These are phyloP conservation scores for Diaporthe velutina DNA, from an alignment of 2,329 filamentous ascomycete genomes.

Conservation along the genomic window DNA sequence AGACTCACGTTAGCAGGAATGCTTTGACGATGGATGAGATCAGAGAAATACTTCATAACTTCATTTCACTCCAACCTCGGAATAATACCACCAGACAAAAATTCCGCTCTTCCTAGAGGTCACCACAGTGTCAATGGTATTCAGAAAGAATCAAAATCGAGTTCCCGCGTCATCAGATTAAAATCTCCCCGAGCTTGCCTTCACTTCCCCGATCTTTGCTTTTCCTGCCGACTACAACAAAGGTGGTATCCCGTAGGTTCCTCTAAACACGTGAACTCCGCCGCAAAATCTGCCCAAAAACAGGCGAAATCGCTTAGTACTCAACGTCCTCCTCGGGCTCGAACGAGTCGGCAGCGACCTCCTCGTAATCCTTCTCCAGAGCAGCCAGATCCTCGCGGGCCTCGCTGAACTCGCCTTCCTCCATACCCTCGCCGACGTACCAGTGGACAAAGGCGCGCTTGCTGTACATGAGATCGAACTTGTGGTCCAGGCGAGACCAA, in stretches of 20 bases:
- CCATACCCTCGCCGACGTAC: slow-evolving; percentile 92
- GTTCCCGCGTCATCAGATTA: slow-evolving; percentile 24
- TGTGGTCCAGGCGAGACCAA: slow-evolving; percentile 79
- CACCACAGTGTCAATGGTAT: slow-evolving; percentile 29
- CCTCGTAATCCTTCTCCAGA: slow-evolving; percentile 88
- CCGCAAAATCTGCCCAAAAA: slow-evolving; percentile 28
- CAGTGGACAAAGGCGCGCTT: slow-evolving; percentile 83
- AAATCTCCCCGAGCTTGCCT: slow-evolving; percentile 22
- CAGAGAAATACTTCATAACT: slow-evolving; percentile 19
- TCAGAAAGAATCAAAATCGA: slow-evolving; percentile 21
- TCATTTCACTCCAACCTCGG: slow-evolving; percentile 16
- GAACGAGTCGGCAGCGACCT: slow-evolving; percentile 81
- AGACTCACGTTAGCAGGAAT: not conserved
- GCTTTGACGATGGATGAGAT: not conserved
- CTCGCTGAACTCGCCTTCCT: slow-evolving; percentile 91
- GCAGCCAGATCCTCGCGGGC: slow-evolving; percentile 88
- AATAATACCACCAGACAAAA: slow-evolving; percentile 8
- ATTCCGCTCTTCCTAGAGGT: slow-evolving; percentile 19
- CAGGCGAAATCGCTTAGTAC: slow-evolving; percentile 71
- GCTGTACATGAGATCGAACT: slow-evolving; percentile 84
- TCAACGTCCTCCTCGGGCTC: slow-evolving; percentile 76
- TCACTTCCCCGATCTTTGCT: slow-evolving; percentile 7
- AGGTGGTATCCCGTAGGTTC: slow-evolving; percentile 37
- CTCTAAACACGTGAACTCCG: slow-evolving; percentile 29
- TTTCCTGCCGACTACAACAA: slow-evolving; percentile 31